phyloP scores from a whole-genome alignment of 176 grass and related monocot genomes.

The Aegilops speltoides region DNA sequence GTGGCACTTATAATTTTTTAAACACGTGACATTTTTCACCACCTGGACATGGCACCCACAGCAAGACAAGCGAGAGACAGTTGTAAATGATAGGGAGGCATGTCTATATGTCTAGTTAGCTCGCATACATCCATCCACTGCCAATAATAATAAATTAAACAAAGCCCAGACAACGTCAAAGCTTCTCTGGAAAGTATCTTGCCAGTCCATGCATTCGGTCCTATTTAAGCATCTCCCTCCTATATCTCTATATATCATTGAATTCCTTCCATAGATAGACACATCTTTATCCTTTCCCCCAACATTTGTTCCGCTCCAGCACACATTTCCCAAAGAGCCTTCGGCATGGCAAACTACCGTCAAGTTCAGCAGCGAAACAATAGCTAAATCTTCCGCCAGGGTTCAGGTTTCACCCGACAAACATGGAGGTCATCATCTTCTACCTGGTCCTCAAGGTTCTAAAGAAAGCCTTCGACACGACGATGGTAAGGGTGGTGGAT shows the following conservation, averaged over 20 bases:
- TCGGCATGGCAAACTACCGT: conserved; percentile 30
- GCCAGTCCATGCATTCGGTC: neutral
- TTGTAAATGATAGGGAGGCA: neutral
- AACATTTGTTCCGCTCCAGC: neutral
- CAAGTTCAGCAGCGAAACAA: neutral
- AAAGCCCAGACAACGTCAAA: neutral
- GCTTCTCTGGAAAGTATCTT: neutral
- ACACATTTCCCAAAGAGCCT: neutral
- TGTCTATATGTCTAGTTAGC: neutral
- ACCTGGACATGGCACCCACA: neutral
- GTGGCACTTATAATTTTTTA: no score
- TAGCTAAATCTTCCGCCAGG: conserved; percentile 38
- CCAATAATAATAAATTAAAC: neutral
- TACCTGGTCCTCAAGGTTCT: conserved; percentile 56
- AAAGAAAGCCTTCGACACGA: conserved; percentile 21
- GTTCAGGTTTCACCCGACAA: conserved; percentile 57
- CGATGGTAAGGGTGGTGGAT: conserved; percentile 44
- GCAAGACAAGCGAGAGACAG: neutral
- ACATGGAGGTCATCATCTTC: conserved; percentile 59
- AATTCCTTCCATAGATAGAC: neutral
- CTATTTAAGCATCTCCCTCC: neutral
- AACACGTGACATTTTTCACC: neutral
- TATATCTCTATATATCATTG: neutral
- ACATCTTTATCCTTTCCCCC: neutral
- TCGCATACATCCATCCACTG: neutral